Evolutionary conservation across 2,329 filamentous ascomycete genomes (phyloP).

Genomic region (Colletotrichum sp.): DNA sequence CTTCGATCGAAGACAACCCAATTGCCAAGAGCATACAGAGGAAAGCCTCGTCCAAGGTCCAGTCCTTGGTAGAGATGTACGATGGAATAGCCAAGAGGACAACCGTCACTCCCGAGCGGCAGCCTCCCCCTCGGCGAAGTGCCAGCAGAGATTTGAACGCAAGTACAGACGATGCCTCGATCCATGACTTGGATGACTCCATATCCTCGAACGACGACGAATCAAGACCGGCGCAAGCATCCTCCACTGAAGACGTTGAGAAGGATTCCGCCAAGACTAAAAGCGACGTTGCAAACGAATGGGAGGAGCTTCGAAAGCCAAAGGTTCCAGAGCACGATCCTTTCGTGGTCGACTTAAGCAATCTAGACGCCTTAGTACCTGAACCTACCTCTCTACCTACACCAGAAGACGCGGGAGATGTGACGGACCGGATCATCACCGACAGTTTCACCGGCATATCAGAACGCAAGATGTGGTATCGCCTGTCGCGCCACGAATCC

Average conservation of each 20-base stretch:
- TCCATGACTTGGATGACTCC: neutral
- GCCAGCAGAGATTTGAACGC: neutral
- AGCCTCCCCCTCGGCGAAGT: neutral
- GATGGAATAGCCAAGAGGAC: conserved; percentile 45
- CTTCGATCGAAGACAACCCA: conserved; percentile 47
- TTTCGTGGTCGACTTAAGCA: conserved; percentile 35
- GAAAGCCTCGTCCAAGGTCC: conserved; percentile 43
- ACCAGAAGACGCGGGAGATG: conserved; percentile 25
- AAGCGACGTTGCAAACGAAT: neutral
- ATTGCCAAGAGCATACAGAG: neutral
- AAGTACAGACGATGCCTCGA: neutral
- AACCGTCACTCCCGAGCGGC: neutral
- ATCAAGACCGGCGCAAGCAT: neutral
- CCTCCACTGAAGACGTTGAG: neutral
- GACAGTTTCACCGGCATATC: conserved; percentile 61
- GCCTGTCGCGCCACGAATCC: conserved; percentile 65
- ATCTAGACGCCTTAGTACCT: conserved; percentile 39
- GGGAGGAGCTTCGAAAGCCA: neutral
- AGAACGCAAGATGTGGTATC: conserved; percentile 70
- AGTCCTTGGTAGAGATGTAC: conserved; percentile 55
- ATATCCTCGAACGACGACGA: neutral
- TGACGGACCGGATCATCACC: conserved; percentile 52
- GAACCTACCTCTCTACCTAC: conserved; percentile 18
- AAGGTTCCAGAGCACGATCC: conserved; percentile 10
- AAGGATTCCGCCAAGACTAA: neutral